Base-by-base conservation (phyloP, 306 rosid genomes). In the Gastrolobium bilobum region DNA sequence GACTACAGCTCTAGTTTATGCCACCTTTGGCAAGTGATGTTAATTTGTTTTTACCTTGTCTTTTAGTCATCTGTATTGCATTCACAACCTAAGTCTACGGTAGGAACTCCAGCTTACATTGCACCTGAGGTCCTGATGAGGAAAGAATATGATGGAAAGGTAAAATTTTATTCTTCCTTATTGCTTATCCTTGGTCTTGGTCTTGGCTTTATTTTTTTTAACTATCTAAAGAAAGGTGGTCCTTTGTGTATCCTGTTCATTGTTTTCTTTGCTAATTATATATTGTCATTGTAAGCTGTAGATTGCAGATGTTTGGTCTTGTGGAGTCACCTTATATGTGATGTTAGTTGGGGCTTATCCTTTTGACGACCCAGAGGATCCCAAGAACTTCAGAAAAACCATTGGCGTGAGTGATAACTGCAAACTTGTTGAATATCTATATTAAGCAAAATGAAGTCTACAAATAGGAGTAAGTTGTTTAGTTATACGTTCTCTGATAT, bases 221-320 rank as follows among this genome's bases (percentile, higher is more conserved):
- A 4, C 38, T 4, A 26, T 50, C 60, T 54, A 6, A 60, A 47
- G 46, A 54, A 53, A 29, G 43, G 58, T 3, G 20, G 37, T n/a
- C 3, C 62, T 70, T 60, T 46, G 13, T 42, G 48, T 58, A 2
- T 26, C 52, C 3, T 53, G 39, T 75, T 62, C 3, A 33, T 38
- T 53, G 37, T 42, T 61, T 10, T 30, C 15, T 40, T 40, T 46
- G 78, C 43, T 70, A 54, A 66, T 71, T 59, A 7, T 6, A 34
- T 68, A 3, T 59, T 64, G 65, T 73, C 64, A 26, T 58, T 42
- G 65, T 37, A 68, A 48, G 73, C 51, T 77, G 75, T 75, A 93
- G 98, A 83, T 91, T 83, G 93, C 98, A 81, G 98, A 93, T 84
- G 95, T 93, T 83, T 93, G 98, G 97, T 93, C 98, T 56, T 91